Evolutionary conservation across 1,139 yeast genomes (phyloP).

Genomic region (Zygoascus meyerae): DNA sequence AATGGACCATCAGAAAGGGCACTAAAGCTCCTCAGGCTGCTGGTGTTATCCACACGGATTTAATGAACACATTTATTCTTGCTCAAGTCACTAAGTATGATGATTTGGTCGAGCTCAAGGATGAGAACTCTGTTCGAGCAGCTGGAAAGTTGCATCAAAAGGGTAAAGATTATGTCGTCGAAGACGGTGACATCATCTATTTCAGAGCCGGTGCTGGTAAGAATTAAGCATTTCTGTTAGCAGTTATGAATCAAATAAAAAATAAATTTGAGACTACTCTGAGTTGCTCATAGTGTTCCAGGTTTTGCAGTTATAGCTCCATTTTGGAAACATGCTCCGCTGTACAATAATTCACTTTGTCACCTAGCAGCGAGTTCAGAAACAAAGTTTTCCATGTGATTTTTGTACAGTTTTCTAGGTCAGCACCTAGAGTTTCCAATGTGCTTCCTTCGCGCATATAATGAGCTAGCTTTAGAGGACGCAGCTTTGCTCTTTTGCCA

Average conservation of each 20-base stretch:
- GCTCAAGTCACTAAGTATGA: slow-evolving; percentile 84
- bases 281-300: slow-evolving; percentile 7
- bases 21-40: slow-evolving; percentile 90
- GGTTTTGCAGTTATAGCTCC: slow-evolving; percentile 15
- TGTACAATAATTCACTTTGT: slow-evolving; percentile 22
- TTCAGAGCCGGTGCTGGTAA: slow-evolving; percentile 98
- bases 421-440: neutral
- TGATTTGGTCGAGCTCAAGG: slow-evolving; percentile 66
- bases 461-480: neutral
- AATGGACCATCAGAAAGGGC: slow-evolving; percentile 82
- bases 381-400: slow-evolving; percentile 26
- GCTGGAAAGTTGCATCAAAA: slow-evolving; percentile 89
- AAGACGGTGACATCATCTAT: slow-evolving; percentile 85
- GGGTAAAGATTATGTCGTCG: slow-evolving; percentile 96
- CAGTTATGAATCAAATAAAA: neutral
- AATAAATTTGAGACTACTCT: neutral
- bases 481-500: neutral
- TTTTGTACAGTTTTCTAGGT: slow-evolving; percentile 18
- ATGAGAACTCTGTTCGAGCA: slow-evolving; percentile 88
- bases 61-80: slow-evolving; percentile 74
- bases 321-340: neutral
- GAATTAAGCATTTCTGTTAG: slow-evolving; percentile 36
- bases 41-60: slow-evolving; percentile 85
- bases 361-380: slow-evolving; percentile 24
- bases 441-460: neutral